Percentiles rank a stretch among this genome's conserved stretches.
Evolutionary conservation across 2,329 filamentous ascomycete species (phyloP).

Genomic region (Paecilomyces sp.): DNA sequence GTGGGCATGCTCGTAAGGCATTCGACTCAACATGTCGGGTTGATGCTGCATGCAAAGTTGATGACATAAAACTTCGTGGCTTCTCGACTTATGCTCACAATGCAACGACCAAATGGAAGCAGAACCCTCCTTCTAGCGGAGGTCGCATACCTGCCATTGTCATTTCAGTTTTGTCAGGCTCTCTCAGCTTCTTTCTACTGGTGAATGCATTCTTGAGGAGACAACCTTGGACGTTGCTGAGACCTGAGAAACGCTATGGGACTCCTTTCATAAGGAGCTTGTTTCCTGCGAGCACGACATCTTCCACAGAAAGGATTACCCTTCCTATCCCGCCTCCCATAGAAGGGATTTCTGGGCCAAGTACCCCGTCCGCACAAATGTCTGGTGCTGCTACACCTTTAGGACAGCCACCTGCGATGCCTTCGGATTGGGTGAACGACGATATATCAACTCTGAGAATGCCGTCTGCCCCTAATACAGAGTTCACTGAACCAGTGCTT

Average conservation of each 20-base stretch:
- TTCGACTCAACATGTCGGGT: slow-evolving; percentile 23
- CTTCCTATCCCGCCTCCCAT: not conserved
- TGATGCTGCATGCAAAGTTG: slow-evolving; percentile 26
- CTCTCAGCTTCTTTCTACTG: not conserved
- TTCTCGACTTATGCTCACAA: slow-evolving; percentile 17
- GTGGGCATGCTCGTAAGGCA: slow-evolving; percentile 12
- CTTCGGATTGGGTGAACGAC: not conserved
- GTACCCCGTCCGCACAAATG: not conserved
- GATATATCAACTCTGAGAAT: not conserved
- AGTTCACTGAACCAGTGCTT: not conserved
- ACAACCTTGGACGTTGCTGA: not conserved
- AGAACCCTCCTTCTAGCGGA: slow-evolving; percentile 12
- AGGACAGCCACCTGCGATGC: not conserved
- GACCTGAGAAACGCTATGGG: not conserved
- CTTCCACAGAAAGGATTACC: not conserved
- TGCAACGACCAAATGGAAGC: slow-evolving; percentile 22
- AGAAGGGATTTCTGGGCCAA: not conserved
- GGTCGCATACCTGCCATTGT: not conserved
- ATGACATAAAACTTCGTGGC: slow-evolving; percentile 26
- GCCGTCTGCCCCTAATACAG: not conserved
- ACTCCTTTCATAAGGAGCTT: not conserved
- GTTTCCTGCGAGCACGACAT: not conserved
- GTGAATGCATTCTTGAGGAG: not conserved
- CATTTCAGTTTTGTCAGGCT: not conserved
- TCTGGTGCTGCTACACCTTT: not conserved